Evolutionary conservation across 352 stramenopile genomes (phyloP), one percentile per base, ranked within the genome.

Genomic region (Lagenidium giganteum): DNA sequence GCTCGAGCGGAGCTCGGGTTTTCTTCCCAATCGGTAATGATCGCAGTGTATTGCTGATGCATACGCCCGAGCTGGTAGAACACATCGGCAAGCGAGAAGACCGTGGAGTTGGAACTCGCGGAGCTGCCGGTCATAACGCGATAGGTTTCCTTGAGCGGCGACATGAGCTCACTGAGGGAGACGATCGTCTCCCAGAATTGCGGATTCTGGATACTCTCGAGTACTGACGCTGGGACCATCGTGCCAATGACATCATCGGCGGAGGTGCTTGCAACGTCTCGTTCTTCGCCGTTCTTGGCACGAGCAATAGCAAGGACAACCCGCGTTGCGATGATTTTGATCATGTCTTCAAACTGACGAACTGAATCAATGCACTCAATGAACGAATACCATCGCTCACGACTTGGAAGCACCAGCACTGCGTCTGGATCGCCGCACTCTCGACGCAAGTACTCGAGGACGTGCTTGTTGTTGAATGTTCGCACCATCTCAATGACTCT

Each of bases 61-160:
- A 90, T 87, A 44, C 77, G 64, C 1, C 77, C 77, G n/a, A 87
- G 70, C 37, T 87, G 77, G 35, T 90, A 90, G 28, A 87, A 75
- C 17, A 85, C 67, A 23, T 87, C 67, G 1, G 74, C 79, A 12
- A 90, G 29, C 14, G 67, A 76, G 43, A 86, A 86, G 12, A 66
- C 55, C 31, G 38, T 33, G 11, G 18, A 39, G 51, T 7, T 33
- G 3, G 6, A 22, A 20, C 5, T 13, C 28, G 14, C 27, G 20
- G 29, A 25, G 51, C 37, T 58, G 51, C 38, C 69, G 18, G 37
- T 54, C 74, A 87, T 83, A 42, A 87, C 62, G 40, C 76, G 74
- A 44, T 78, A 67, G 0, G 74, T 83, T 28, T 90, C 77, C 43
- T 90, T 90, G 28, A 90, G 74, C 6, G 77, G 77, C 3, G 74